Conservation (phyloP, 2,329 filamentous ascomycete species). For the Hypoxylon sp. region DNA sequence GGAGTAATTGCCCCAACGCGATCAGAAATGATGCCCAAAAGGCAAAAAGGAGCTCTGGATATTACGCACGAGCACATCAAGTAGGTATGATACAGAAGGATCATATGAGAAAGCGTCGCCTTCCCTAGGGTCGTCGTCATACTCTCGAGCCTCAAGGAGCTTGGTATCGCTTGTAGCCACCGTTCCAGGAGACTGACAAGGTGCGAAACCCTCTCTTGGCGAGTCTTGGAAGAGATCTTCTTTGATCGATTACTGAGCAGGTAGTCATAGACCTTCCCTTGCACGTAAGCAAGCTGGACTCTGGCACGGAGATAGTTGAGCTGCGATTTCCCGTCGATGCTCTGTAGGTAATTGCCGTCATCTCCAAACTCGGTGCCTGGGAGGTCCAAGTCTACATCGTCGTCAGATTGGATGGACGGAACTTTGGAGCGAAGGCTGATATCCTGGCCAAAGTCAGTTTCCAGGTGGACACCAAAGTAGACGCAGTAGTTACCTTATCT, state of each 20-base stretch:
- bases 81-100: conserved; percentile 50
- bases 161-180: conserved; percentile 50
- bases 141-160: conserved; percentile 48
- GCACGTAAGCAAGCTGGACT: conserved; percentile 52
- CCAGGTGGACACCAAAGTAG: neutral
- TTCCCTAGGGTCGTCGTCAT: conserved; percentile 44
- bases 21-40: too few relatives aligned
- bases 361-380: conserved; percentile 46
- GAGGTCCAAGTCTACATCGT: conserved; percentile 53
- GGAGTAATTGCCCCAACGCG: too few relatives aligned
- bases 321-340: conserved; percentile 45
- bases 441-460: conserved; percentile 40
- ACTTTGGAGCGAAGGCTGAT: conserved; percentile 50
- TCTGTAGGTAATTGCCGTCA: conserved; percentile 47
- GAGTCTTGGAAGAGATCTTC: conserved; percentile 41
- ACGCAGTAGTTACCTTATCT: conserved; percentile 48
- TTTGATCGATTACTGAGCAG: conserved; percentile 47
- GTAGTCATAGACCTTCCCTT: conserved; percentile 53
- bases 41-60: too few relatives aligned
- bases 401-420: conserved; percentile 51
- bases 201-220: conserved; percentile 42
- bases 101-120: conserved; percentile 47
- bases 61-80: conserved; percentile 48
- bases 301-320: conserved; percentile 53
- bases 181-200: conserved; percentile 46